Percentiles rank a stretch among this genome's conserved stretches.
These are phyloP conservation scores for Spergularia azorica DNA, from an alignment of 179 eudicot species.

Conservation along the genomic window DNA sequence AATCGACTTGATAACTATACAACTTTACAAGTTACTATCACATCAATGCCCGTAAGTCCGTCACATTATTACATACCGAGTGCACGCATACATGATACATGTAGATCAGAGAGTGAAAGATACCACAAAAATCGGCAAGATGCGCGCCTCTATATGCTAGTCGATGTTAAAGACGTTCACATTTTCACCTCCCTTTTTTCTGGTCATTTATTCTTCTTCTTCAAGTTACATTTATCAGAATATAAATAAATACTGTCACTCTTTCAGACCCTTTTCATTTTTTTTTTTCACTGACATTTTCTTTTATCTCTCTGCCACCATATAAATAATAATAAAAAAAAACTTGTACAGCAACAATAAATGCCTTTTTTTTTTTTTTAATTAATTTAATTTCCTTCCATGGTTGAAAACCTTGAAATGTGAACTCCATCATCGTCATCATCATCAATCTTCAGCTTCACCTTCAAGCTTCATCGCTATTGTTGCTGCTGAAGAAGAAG, in stretches of 20 bases:
- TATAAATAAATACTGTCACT: conserved; percentile 22
- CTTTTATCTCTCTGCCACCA: not conserved
- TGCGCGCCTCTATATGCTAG: conserved; percentile 17
- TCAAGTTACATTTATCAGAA: not conserved
- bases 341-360: not conserved
- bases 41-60: too few relatives aligned
- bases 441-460: not conserved
- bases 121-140: conserved; percentile 20
- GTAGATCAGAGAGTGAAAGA: too few relatives aligned
- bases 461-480: not conserved
- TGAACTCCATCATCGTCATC: conserved; percentile 21
- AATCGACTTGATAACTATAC: too few relatives aligned
- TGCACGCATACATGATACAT: too few relatives aligned
- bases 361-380: not conserved
- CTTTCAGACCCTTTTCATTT: conserved; percentile 16
- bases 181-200: not conserved
- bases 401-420: conserved; percentile 26
- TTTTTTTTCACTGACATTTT: conserved; percentile 15
- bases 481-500: not conserved
- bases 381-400: not conserved
- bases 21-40: too few relatives aligned
- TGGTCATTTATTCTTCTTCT: conserved; percentile 3
- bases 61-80: too few relatives aligned
- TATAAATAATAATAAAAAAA: not conserved
- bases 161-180: not conserved